Evolutionary conservation across 2,329 filamentous ascomycete species (phyloP), one percentile per base, ranked within the genome.

Genomic region (Colletotrichum sp.): DNA sequence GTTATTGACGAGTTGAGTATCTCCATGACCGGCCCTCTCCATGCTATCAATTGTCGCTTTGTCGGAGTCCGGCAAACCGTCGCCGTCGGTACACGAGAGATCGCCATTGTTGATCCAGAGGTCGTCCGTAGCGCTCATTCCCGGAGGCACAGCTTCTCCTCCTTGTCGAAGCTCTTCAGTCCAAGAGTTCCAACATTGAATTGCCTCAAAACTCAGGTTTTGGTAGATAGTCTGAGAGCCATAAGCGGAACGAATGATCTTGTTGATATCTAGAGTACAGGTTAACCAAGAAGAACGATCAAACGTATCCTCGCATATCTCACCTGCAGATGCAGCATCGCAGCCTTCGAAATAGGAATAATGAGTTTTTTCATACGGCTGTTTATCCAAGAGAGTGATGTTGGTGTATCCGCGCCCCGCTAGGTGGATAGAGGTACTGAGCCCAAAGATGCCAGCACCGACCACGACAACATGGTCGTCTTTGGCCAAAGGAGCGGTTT

Each of bases 371-470:
- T 86, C 82, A 36, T 88, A 63, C 81, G 32, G 84, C 74, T 89
- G 86, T 76, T 83, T 84, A 78, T 90, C 88, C 34, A 90, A 82
- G 7, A 90, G 83, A 10, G 83, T 89, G 30, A 89, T 81, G 74
- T 87, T 82, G 8, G 28, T 82, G 78, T 89, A 90, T 6, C 88
- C 88, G 18, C 85, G 79, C n/a, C 4, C 34, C 7, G 61, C 61
- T 34, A 63, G 32, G 21, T 43, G 61, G 14, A 63, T 63, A 24
- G 61, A 32, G n/a, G 21, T 63, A 21, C 30, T 36, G 14, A 63
- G 21, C 9, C 52, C 52, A 10, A 56, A 56, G 21, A 56, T 56
- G 52, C 52, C 52, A 56, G 21, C 52, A 26, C 52, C 61, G 14
- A 63, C 61, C 12, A 63, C 32, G 14, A 63, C 38, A 24, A 63